Evolutionary conservation across 75 land plant species (phyloP), one percentile per base, ranked within the genome.

Genomic region (Azolla pinnata): DNA sequence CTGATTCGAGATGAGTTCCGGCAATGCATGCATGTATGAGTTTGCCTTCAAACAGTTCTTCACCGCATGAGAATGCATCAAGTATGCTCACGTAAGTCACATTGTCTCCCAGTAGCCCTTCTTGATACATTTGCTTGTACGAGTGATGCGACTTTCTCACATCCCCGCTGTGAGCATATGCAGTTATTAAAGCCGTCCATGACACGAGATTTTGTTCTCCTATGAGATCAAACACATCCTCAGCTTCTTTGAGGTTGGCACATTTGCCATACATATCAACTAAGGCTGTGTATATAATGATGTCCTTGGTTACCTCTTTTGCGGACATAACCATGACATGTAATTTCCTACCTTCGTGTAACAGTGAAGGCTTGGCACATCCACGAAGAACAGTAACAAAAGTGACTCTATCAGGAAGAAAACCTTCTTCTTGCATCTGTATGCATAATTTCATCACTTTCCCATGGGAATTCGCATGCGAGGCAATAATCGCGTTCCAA

Each of bases 231-330:
- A 83, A 83, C 16, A 74, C 70, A 23, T 30, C 28, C 25, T 33
- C 21, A 7, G 83, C 83, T 0, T 63, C 74, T 29, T 60, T 38
- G 61, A 77, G 46, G 31, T 51, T 55, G 18, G 48, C 48, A 31
- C 72, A 83, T 47, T 67, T 83, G 16, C 75, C 31, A 42, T 83
- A 83, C 87, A 79, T 79, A 69, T 69, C 79, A 44, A 83, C 72
- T 18, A 83, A 70, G 23, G 67, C 51, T 63, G 78, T 79, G 0
- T 44, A 54, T 2, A 77, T 76, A 74, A 72, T 72, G 44, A 19
- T 34, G 59, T 40, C 73, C 9, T 32, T 46, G 42, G 59, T 71
- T 49, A 69, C 72, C 40, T 76, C 57, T 35, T 31, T 33, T 49
- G 66, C 74, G 27, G 75, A 31, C n/a, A n/a, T n/a, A 48, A 70